A percentile compares a stretch with the other conserved stretches of the same genome.
phyloP scores from a whole-genome alignment of 1,284 basidiomycete species.

The Austroboletus niveus region DNA sequence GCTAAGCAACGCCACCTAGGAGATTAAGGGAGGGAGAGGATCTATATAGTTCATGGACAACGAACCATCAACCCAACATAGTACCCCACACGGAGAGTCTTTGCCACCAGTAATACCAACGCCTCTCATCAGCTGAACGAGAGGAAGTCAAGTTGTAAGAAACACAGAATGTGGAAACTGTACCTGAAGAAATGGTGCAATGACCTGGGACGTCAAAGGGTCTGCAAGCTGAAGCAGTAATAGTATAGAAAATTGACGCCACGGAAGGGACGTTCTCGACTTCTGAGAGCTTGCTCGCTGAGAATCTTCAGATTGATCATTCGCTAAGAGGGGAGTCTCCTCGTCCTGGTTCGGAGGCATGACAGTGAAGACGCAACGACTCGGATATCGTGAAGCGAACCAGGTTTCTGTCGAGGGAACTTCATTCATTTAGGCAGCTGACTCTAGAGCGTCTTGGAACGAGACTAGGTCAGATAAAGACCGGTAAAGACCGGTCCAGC shows the following conservation, averaged over 20 bases:
- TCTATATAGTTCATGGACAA: slow-evolving; percentile 1
- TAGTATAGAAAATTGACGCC: slow-evolving; percentile 64
- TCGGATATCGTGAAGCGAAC: neutral
- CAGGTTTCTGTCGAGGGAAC: too few species aligned
- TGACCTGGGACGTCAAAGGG: slow-evolving; percentile 66
- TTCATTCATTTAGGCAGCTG: too few species aligned
- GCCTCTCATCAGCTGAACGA: slow-evolving; percentile 38
- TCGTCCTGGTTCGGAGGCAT: neutral
- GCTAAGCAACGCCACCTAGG: slow-evolving; percentile 29
- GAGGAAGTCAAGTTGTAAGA: neutral
- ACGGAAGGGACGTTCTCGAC: slow-evolving; percentile 57
- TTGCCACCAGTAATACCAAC: slow-evolving; percentile 50
- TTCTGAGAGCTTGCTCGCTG: neutral
- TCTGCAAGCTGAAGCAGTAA: slow-evolving; percentile 65
- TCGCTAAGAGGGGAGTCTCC: neutral
- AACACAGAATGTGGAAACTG: slow-evolving; percentile 3
- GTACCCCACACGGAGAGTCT: slow-evolving; percentile 36
- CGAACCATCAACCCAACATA: slow-evolving; percentile 50
- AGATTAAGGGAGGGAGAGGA: neutral
- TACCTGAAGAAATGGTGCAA: slow-evolving; percentile 71
- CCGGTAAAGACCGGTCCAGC: too few species aligned
- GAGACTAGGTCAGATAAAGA: too few species aligned
- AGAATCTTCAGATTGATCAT: neutral
- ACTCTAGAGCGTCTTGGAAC: too few species aligned
- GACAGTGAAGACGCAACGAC: neutral